phyloP scores from a whole-genome alignment of 2,329 filamentous ascomycete species.

The Cladosporium sp. region DNA sequence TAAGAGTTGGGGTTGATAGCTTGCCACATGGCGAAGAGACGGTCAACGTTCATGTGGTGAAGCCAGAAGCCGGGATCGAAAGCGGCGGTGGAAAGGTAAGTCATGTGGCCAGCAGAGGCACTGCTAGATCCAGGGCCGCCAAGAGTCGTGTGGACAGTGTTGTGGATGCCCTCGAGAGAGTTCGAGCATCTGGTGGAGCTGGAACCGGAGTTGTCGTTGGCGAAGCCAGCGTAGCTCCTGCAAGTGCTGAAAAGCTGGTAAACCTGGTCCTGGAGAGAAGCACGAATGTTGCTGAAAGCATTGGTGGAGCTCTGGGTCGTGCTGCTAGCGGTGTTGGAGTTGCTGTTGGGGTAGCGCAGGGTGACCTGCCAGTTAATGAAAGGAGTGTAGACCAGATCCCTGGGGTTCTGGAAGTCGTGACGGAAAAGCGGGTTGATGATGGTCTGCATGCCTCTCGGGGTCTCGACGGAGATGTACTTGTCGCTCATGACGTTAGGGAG shows the following conservation, averaged over 20 bases:
- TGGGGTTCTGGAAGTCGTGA: slow-evolving; percentile 18
- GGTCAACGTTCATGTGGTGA: slow-evolving; percentile 33
- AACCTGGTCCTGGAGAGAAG: slow-evolving; percentile 28
- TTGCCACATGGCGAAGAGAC: slow-evolving; percentile 33
- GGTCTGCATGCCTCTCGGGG: slow-evolving; percentile 9
- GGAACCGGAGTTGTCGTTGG: slow-evolving; percentile 24
- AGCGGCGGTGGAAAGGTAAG: slow-evolving; percentile 25
- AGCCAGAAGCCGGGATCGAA: slow-evolving; percentile 34
- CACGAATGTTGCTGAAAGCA: slow-evolving; percentile 27
- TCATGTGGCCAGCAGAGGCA: slow-evolving; percentile 28
- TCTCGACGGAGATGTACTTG: slow-evolving; percentile 23
- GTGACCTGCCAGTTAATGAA: slow-evolving; percentile 29
- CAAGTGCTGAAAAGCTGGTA: slow-evolving; percentile 32
- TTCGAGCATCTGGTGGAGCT: slow-evolving; percentile 27
- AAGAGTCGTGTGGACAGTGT: slow-evolving; percentile 29
- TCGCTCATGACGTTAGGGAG: slow-evolving; percentile 24
- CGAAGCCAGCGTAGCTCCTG: slow-evolving; percentile 29
- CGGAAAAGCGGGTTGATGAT: slow-evolving; percentile 19
- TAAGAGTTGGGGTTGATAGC: slow-evolving; percentile 15
- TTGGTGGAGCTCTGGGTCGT: slow-evolving; percentile 15
- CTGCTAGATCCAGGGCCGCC: slow-evolving; percentile 23
- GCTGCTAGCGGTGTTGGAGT: slow-evolving; percentile 21
- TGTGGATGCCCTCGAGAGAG: slow-evolving; percentile 33
- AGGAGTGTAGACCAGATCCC: slow-evolving; percentile 24
- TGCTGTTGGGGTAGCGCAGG: slow-evolving; percentile 28